phyloP scores from a whole-genome alignment of 2,329 filamentous ascomycete genomes.

The Stagonosporopsis rhizophila region DNA sequence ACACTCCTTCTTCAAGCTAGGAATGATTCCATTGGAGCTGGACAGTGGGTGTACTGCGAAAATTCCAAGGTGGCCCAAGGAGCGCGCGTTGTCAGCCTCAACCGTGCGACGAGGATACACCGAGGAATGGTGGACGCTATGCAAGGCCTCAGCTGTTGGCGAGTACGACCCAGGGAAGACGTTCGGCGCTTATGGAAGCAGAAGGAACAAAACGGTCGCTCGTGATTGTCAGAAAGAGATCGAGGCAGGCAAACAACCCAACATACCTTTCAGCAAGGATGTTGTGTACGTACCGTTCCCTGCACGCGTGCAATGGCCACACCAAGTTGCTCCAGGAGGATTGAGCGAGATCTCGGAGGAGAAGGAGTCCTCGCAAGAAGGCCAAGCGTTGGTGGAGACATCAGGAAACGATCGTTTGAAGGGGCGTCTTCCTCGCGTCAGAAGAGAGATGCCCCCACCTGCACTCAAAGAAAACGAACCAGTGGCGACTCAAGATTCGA shows the following conservation, averaged over 20 bases:
- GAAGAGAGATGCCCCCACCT: slow-evolving; percentile 35
- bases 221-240: slow-evolving; percentile 59
- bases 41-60: slow-evolving; percentile 54
- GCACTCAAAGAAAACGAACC: slow-evolving; percentile 50
- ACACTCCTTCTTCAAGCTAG: slow-evolving; percentile 79
- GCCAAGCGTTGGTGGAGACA: slow-evolving; percentile 52
- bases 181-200: slow-evolving; percentile 57
- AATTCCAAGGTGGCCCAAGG: slow-evolving; percentile 57
- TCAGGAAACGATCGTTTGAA: slow-evolving; percentile 53
- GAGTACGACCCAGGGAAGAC: slow-evolving; percentile 55
- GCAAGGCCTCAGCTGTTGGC: slow-evolving; percentile 59
- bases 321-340: slow-evolving; percentile 37
- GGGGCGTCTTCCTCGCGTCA: slow-evolving; percentile 32
- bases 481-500: slow-evolving; percentile 27
- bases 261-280: slow-evolving; percentile 57
- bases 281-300: slow-evolving; percentile 58
- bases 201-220: slow-evolving; percentile 58
- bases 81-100: slow-evolving; percentile 52
- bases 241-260: slow-evolving; percentile 55
- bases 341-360: slow-evolving; percentile 52
- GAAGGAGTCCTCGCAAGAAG: slow-evolving; percentile 50
- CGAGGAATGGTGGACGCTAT: slow-evolving; percentile 59
- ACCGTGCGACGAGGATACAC: slow-evolving; percentile 57
- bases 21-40: slow-evolving; percentile 70
- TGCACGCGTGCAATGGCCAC: slow-evolving; percentile 48